A percentile compares a stretch with the other conserved stretches of the same genome.
Evolutionary conservation across 345 rosid genomes (phyloP).

Genomic region (Citrus sp.): DNA sequence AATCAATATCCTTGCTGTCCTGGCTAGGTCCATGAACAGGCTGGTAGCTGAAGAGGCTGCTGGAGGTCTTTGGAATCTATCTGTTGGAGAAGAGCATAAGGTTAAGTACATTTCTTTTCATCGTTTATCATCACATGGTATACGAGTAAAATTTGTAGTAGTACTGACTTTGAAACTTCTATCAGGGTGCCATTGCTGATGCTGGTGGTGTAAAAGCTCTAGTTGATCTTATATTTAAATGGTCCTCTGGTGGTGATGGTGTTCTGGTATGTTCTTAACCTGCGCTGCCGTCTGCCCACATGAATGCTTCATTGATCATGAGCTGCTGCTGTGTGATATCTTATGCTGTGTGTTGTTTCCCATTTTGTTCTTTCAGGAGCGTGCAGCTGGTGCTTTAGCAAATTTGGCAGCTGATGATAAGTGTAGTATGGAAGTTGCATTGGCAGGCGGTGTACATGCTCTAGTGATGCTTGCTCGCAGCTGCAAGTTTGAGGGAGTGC

Average conservation of each 20-base stretch:
- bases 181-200: constrained; percentile 67
- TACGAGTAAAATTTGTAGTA: neutral
- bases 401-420: constrained; percentile 88
- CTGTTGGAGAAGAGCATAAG: constrained; percentile 93
- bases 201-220: constrained; percentile 82
- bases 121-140: neutral
- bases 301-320: neutral
- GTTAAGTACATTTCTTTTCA: constrained; percentile 22
- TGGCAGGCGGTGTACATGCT: constrained; percentile 75
- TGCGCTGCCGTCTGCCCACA: neutral
- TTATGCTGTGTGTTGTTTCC: constrained; percentile 5
- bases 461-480: constrained; percentile 79
- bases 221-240: constrained; percentile 73
- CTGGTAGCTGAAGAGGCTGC: constrained; percentile 89
- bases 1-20: constrained; percentile 54
- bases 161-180: constrained; percentile 8
- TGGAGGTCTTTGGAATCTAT: constrained; percentile 87
- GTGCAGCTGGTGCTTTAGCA: constrained; percentile 87
- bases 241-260: constrained; percentile 77
- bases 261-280: constrained; percentile 51
- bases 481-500: constrained; percentile 82
- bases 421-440: constrained; percentile 75
- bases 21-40: constrained; percentile 79
- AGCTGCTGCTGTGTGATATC: neutral
- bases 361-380: constrained; percentile 50